These are phyloP conservation scores for Cyanidiococcus yangmingshanensis DNA, from an alignment of 23 red algal species.

Conservation along the genomic window DNA sequence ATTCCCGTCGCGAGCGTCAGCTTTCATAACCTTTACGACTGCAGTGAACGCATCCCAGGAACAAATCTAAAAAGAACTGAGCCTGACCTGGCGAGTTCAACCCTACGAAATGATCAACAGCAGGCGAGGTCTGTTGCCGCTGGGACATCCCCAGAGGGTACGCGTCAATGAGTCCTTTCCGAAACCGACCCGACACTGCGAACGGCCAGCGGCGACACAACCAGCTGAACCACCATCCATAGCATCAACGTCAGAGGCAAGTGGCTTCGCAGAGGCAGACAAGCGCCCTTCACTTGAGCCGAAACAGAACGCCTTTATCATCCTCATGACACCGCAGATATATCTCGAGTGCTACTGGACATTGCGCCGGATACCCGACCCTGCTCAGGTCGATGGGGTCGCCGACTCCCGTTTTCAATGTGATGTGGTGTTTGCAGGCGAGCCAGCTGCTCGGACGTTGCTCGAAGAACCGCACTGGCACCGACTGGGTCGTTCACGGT, in stretches of 20 bases:
- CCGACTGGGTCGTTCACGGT: not conserved
- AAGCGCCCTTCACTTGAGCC: no score
- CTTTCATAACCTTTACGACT: not conserved
- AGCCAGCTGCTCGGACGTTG: not conserved
- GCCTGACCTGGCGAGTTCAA: no score
- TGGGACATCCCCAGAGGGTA: no score
- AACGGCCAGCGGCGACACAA: no score
- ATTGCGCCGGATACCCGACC: not conserved
- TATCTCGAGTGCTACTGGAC: not conserved
- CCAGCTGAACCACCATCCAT: no score
- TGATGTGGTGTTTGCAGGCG: not conserved
- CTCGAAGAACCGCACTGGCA: not conserved
- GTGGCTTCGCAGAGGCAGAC: no score
- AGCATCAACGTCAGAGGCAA: no score
- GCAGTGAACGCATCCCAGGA: not conserved
- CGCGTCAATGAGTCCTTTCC: no score
- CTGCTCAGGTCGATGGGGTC: not conserved
- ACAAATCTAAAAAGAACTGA: no score
- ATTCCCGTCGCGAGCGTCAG: not conserved
- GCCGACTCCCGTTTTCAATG: not conserved
- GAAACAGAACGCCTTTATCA: not conserved
- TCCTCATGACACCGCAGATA: not conserved
- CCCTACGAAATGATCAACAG: no score
- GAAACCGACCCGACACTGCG: no score
- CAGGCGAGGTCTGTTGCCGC: no score